Evolutionary conservation across 148 eudicot species (phyloP), one percentile per base, ranked within the genome.

Genomic region (Chenopodium berlandieri): DNA sequence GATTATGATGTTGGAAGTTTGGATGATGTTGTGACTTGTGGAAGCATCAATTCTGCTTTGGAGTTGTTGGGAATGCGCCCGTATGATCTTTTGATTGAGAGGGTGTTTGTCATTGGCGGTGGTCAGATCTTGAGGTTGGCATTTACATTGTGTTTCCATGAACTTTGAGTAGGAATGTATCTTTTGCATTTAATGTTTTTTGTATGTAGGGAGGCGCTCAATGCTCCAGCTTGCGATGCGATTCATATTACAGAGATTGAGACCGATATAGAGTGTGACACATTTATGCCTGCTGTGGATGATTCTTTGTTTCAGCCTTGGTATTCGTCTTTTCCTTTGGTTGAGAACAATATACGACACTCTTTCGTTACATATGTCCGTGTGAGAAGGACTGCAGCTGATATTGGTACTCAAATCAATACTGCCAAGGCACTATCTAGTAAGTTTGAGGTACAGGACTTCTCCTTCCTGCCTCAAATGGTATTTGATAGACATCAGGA

Each of bases 231-330:
- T 81, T 94, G 98, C 82, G 95, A 92, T 75, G 98, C 98, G 23
- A 89, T 96, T 86, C 98, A 96, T 85, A 76, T 94, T 23, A 92
- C 99, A 4, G 95, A 92, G 80, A 94, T 96, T 75, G 92, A 90
- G 88, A 79, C 86, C 31, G 79, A 46, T 69, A 79, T 96, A 80
- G 90, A 90, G 76, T 96, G 99, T 85, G 99, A 96, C 82, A 96
- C 97, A 68, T 94, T 96, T 84, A 96, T 92, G 68, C 98, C 99
- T 76, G 46, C 85, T 20, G 83, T 92, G 83, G 90, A 96, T 78
- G 75, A 78, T 71, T 89, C 92, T 32, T 75, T 89, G 78, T 96
- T 89, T 87, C 90, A 88, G 63, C 99, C 94, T 25, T 96, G 99
- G 99, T 90, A 90, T 84, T 87, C 95, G 25, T 91, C 97, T 19